Conservation (phyloP, 306 rosid genomes). For the Sphenostylis stenocarpa region DNA sequence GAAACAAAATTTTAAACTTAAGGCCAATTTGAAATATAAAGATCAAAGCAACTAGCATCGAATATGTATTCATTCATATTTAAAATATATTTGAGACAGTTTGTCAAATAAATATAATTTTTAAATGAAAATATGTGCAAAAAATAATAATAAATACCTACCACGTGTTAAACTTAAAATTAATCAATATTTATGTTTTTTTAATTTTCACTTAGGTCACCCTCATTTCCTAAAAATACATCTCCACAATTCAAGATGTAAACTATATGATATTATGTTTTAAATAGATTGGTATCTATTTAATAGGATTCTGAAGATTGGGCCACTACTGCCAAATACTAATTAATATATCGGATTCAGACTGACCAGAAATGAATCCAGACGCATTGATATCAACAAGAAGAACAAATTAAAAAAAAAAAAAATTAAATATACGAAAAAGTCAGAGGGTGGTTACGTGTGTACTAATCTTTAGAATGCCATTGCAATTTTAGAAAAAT, state of each 20-base stretch:
- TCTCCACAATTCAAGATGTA: too few species aligned
- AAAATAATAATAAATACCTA: too few species aligned
- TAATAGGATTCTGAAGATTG: too few species aligned
- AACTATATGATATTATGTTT: neutral
- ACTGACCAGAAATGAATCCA: neutral
- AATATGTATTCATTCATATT: neutral
- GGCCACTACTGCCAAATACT: too few species aligned
- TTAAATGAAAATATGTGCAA: neutral
- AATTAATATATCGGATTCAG: neutral
- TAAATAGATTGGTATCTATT: neutral
- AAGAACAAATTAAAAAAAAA: neutral
- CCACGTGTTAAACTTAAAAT: too few species aligned
- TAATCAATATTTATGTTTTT: neutral
- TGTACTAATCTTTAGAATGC: too few species aligned
- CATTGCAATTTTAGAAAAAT: too few species aligned
- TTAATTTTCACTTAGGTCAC: neutral
- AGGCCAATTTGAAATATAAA: neutral
- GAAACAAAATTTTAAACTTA: neutral
- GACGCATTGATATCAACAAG: neutral
- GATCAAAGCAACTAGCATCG: neutral
- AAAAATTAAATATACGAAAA: too few species aligned
- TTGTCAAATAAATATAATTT: neutral
- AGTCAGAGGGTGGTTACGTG: neutral
- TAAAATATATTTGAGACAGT: neutral
- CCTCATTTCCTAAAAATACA: neutral